phyloP scores from a whole-genome alignment of 345 rosid genomes.

The Psidium guajava region DNA sequence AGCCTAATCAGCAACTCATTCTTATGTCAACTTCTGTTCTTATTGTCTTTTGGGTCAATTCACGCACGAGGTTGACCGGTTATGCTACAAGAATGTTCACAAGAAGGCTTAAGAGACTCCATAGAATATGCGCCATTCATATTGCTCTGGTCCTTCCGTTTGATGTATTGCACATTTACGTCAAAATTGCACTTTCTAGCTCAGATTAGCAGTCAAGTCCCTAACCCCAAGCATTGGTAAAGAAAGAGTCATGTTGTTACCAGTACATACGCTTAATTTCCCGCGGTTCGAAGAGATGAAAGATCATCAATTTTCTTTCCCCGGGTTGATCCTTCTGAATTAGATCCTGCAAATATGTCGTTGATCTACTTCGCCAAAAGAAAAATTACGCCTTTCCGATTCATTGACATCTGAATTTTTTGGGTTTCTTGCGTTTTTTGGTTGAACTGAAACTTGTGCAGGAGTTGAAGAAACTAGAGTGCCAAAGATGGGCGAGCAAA shows the following conservation, averaged over 20 bases:
- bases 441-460: constrained; percentile 1
- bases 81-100: background rate
- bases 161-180: background rate
- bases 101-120: background rate
- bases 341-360: background rate
- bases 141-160: background rate
- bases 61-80: background rate
- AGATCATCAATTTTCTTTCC: background rate
- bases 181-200: background rate
- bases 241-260: background rate
- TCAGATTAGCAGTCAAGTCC: background rate
- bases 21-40: background rate
- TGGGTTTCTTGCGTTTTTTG: background rate
- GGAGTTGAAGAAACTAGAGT: constrained; percentile 61
- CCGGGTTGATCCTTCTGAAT: background rate
- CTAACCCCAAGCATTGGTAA: fast-evolving
- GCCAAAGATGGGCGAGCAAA: constrained; percentile 69
- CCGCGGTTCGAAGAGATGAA: background rate
- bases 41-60: background rate
- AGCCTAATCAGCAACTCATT: background rate
- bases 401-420: background rate
- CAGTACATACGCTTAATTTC: background rate
- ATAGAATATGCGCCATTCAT: background rate
- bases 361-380: background rate
- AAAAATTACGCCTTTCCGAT: background rate